phyloP scores from a whole-genome alignment of 2,329 filamentous ascomycete species.

The Myriosclerotinia duriaeana region DNA sequence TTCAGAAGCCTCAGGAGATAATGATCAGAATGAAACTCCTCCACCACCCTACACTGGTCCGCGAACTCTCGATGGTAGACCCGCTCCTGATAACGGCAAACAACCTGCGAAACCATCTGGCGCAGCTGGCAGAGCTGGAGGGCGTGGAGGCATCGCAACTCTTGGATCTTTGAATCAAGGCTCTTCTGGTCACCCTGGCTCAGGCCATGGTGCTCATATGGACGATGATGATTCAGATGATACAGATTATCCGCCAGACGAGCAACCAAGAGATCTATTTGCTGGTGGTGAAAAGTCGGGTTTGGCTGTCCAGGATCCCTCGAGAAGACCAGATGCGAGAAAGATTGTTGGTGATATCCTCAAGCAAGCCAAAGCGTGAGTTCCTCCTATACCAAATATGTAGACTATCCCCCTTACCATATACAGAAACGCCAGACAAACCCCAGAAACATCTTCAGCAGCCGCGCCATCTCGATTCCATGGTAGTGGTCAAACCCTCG shows the following conservation, averaged over 20 bases:
- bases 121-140: conserved; percentile 30
- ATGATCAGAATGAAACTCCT: conserved; percentile 42
- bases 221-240: conserved; percentile 58
- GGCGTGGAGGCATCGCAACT: conserved; percentile 55
- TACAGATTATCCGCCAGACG: conserved; percentile 55
- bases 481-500: conserved; percentile 72
- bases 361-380: conserved; percentile 61
- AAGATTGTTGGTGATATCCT: conserved; percentile 63
- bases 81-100: conserved; percentile 46
- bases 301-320: conserved; percentile 64
- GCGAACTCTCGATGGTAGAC: conserved; percentile 62
- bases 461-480: conserved; percentile 57
- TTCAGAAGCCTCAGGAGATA: conserved; percentile 45
- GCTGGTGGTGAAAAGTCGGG: conserved; percentile 84
- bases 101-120: conserved; percentile 27
- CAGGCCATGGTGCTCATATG: conserved; percentile 52
- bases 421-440: conserved; percentile 60
- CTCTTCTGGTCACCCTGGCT: conserved; percentile 32
- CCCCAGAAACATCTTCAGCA: conserved; percentile 51
- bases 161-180: conserved; percentile 48
- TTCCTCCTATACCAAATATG: conserved; percentile 15
- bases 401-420: neutral
- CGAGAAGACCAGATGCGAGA: conserved; percentile 47
- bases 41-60: conserved; percentile 55
- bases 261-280: conserved; percentile 68